These are phyloP conservation scores for Rhizopus delemar DNA, from an alignment of 371 early-diverging fungal species.

Conservation along the genomic window DNA sequence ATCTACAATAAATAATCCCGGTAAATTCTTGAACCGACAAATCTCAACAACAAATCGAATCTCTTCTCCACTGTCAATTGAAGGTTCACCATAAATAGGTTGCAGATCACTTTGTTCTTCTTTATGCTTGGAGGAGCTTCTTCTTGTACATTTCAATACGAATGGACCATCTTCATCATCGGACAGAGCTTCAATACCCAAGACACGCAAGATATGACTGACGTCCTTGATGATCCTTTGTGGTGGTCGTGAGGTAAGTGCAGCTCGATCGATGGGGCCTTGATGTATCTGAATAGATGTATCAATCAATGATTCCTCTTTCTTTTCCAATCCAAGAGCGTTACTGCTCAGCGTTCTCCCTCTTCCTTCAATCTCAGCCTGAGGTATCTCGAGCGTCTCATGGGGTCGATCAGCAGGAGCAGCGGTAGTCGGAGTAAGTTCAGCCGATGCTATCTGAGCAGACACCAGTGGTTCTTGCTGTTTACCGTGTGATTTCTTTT, in stretches of 20 bases:
- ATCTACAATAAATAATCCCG: constrained; percentile 83
- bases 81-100: constrained; percentile 86
- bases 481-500: constrained; percentile 48
- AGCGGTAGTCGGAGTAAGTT: too few relatives aligned
- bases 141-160: constrained; percentile 70
- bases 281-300: constrained; percentile 68
- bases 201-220: constrained; percentile 57
- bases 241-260: constrained; percentile 72
- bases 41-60: constrained; percentile 82
- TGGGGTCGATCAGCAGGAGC: not conserved
- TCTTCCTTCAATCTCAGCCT: not conserved
- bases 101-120: constrained; percentile 46
- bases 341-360: constrained; percentile 1
- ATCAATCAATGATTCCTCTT: not conserved
- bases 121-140: constrained; percentile 31
- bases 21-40: constrained; percentile 83
- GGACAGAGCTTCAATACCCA: constrained; percentile 66
- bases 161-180: constrained; percentile 61
- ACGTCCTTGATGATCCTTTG: constrained; percentile 67
- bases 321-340: constrained; percentile 1
- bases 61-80: constrained; percentile 80
- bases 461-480: too few relatives aligned
- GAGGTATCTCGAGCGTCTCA: not conserved
- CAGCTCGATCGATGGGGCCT: constrained; percentile 76
- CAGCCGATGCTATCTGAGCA: too few relatives aligned